A percentile compares a stretch with the other conserved stretches of the same genome.
phyloP scores from a whole-genome alignment of 2,329 filamentous ascomycete genomes.

The Diplodia mutila region DNA sequence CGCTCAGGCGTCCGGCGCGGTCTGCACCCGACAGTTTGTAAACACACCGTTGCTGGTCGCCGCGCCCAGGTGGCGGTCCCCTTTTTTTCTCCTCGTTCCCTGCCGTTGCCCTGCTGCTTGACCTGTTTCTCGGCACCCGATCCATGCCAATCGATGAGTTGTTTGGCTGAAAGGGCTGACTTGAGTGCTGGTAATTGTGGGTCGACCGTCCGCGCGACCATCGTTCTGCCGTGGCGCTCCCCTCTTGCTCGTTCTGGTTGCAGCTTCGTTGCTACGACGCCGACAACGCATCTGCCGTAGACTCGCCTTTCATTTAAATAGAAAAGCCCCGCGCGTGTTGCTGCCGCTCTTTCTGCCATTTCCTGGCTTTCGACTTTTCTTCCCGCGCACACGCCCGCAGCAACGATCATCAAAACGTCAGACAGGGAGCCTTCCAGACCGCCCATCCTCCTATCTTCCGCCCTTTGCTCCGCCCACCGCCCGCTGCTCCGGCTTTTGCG shows the following conservation, averaged over 20 bases:
- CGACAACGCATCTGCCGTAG: neutral
- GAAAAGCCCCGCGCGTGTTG: neutral
- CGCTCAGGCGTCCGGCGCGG: conserved; percentile 18
- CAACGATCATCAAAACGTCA: conserved; percentile 1
- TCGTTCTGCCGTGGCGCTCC: conserved; percentile 12
- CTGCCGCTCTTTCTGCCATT: neutral
- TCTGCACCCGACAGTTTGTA: conserved; percentile 9
- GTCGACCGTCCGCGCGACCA: conserved; percentile 5
- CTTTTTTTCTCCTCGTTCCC: neutral
- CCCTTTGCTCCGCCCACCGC: conserved; percentile 4
- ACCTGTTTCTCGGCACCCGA: neutral
- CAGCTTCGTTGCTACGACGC: neutral
- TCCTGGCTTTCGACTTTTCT: neutral
- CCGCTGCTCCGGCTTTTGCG: neutral
- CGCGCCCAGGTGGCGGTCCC: neutral
- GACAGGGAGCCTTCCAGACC: neutral
- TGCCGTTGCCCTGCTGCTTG: neutral
- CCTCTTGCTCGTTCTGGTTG: neutral
- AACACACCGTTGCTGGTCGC: conserved; percentile 18
- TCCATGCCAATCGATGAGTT: conserved; percentile 1
- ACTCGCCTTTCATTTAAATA: neutral
- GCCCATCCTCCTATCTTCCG: conserved; percentile 18
- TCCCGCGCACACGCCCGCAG: neutral
- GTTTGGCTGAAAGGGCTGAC: conserved; percentile 15
- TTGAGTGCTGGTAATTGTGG: conserved; percentile 13